Percentiles rank a stretch among this genome's conserved stretches.
Conservation (phyloP, 2,329 filamentous ascomycete genomes). For the Rhynchosporium graminicola region DNA sequence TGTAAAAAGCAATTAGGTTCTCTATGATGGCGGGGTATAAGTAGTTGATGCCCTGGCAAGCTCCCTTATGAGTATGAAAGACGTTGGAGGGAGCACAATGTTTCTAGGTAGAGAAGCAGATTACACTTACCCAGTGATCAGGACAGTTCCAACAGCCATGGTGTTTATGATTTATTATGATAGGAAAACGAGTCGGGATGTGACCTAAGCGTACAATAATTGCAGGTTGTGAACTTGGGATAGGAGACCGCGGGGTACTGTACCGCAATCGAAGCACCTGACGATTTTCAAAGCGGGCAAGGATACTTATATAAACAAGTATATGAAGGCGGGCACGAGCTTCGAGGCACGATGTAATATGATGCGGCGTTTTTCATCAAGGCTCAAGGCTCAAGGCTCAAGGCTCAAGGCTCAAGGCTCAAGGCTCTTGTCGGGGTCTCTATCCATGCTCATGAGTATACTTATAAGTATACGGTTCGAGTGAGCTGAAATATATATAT, state of each 20-base stretch:
- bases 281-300: too few species aligned
- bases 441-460: too few species aligned
- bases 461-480: too few species aligned
- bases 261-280: not conserved
- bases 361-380: too few species aligned
- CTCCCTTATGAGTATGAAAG: not conserved
- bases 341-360: too few species aligned
- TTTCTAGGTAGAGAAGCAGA: not conserved
- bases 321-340: too few species aligned
- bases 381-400: too few species aligned
- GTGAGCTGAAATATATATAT: too few species aligned
- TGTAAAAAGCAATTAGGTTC: not conserved
- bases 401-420: too few species aligned
- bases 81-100: not conserved
- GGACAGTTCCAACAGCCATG: conserved; percentile 84
- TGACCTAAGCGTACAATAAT: not conserved
- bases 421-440: too few species aligned
- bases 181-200: conserved; percentile 1
- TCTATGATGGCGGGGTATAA: conserved; percentile 7
- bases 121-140: conserved; percentile 80
- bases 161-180: conserved; percentile 29
- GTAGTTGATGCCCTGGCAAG: not conserved
- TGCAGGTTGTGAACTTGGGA: not conserved
- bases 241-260: not conserved
- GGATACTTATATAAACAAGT: too few species aligned